Conservation (phyloP, 345 rosid species). For the Balakata baccata region DNA sequence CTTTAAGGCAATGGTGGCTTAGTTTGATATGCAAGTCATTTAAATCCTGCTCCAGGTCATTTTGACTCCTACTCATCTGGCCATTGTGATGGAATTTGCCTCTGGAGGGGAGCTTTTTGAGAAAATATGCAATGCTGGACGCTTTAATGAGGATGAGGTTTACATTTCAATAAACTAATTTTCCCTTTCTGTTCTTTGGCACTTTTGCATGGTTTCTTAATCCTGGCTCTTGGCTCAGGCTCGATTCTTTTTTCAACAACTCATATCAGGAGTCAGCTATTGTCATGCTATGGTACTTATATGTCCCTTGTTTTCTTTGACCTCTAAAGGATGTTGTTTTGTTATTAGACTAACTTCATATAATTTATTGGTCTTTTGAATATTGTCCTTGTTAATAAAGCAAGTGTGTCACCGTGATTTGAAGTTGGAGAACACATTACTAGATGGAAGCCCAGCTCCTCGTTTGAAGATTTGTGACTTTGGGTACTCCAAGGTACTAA, state of each 20-base stretch:
- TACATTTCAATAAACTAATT: neutral
- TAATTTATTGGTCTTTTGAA: constrained; percentile 2
- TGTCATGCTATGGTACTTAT: constrained; percentile 36
- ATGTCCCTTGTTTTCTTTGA: neutral
- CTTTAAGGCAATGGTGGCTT: neutral
- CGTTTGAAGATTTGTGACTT: constrained; percentile 35
- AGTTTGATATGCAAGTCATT: neutral
- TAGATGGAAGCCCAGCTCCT: constrained; percentile 38
- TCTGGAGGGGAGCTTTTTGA: constrained; percentile 40
- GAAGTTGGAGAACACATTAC: constrained; percentile 36
- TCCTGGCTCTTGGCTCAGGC: constrained; percentile 24
- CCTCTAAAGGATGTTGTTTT: neutral
- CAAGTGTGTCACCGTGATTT: constrained; percentile 40
- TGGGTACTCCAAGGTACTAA: constrained; percentile 34
- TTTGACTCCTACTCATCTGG: constrained; percentile 33
- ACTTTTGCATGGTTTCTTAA: neutral
- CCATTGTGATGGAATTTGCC: constrained; percentile 39
- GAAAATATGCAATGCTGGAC: constrained; percentile 28
- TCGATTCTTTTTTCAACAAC: constrained; percentile 38
- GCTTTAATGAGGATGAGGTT: constrained; percentile 37
- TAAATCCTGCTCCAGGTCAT: constrained; percentile 22
- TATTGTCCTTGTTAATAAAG: constrained; percentile 25
- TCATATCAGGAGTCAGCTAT: constrained; percentile 35
- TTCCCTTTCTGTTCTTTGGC: neutral
- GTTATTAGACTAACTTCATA: neutral